These are phyloP conservation scores for Aspergillus taichungensis DNA, from an alignment of 495 filamentous ascomycete species.

Conservation along the genomic window DNA sequence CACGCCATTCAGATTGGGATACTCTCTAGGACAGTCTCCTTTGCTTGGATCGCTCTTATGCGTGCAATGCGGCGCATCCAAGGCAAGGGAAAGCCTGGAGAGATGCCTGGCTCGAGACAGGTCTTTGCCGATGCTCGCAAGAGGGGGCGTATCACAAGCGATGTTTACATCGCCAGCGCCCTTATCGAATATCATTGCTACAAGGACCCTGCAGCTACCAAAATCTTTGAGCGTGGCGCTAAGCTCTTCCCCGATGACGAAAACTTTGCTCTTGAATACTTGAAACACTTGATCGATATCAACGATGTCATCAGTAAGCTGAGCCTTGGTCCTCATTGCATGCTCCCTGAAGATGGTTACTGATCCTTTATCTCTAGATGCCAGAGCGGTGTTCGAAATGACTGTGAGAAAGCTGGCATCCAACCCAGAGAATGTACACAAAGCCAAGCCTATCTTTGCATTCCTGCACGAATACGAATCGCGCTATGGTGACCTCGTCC, in stretches of 20 bases:
- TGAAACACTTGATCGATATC: conserved; percentile 84
- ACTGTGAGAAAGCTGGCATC: conserved; percentile 68
- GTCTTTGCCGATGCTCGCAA: conserved; percentile 81
- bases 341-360: neutral
- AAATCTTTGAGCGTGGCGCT: conserved; percentile 90
- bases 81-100: conserved; percentile 72
- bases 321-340: neutral
- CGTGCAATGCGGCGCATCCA: conserved; percentile 89
- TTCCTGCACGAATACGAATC: conserved; percentile 94
- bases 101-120: conserved; percentile 67
- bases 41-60: conserved; percentile 90
- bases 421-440: conserved; percentile 60
- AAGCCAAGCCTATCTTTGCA: conserved; percentile 72
- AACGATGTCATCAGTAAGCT: conserved; percentile 88
- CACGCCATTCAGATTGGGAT: conserved; percentile 61
- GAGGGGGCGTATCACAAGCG: conserved; percentile 76
- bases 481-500: conserved; percentile 81
- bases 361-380: conserved; percentile 52
- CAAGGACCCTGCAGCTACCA: conserved; percentile 80
- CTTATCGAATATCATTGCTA: conserved; percentile 93
- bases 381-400: conserved; percentile 88
- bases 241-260: conserved; percentile 90
- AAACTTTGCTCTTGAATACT: conserved; percentile 81
- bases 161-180: conserved; percentile 87
- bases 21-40: conserved; percentile 72